A percentile compares a stretch with the other conserved stretches of the same genome.
Evolutionary conservation across 139 green algal species (phyloP).

Genomic region (Zygnema cylindricum): DNA sequence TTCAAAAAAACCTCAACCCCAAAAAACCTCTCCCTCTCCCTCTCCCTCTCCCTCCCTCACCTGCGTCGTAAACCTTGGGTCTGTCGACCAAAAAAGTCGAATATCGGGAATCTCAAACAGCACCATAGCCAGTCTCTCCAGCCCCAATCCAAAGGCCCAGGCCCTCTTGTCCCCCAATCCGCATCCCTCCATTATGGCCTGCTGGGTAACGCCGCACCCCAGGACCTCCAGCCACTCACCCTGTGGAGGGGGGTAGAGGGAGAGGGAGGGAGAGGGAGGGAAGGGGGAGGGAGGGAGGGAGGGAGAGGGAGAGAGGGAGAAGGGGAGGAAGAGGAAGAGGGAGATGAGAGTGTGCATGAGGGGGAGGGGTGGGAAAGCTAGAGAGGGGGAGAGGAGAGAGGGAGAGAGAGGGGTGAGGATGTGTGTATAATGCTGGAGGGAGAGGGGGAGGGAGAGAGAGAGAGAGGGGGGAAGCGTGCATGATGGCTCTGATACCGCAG

Average conservation of each 20-base stretch:
- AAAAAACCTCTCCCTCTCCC: background rate
- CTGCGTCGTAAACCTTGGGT: slow-evolving; percentile 91
- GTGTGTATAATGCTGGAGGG: background rate
- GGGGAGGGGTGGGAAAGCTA: too few species aligned
- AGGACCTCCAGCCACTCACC: slow-evolving; percentile 97
- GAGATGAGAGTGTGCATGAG: too few species aligned
- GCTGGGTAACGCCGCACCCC: slow-evolving; percentile 95
- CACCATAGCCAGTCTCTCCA: slow-evolving; percentile 98
- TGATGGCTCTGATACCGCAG: too few species aligned
- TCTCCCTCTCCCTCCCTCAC: slow-evolving; percentile 62
- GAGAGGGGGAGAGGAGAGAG: background rate
- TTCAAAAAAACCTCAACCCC: too few species aligned
- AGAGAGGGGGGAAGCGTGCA: too few species aligned
- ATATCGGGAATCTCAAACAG: slow-evolving; percentile 99
- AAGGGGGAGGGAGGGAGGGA: too few species aligned
- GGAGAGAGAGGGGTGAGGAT: too few species aligned
- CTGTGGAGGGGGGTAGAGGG: background rate
- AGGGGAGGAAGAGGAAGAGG: too few species aligned
- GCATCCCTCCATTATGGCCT: slow-evolving; percentile 83
- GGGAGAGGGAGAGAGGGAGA: too few species aligned
- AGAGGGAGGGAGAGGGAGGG: background rate
- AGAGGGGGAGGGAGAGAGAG: background rate
- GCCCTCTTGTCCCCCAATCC: slow-evolving; percentile 70
- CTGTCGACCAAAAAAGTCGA: slow-evolving; percentile 91
- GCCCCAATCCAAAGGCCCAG: slow-evolving; percentile 92